phyloP scores from a whole-genome alignment of 2,329 filamentous ascomycete species.

The Aspergillus carbonarius region DNA sequence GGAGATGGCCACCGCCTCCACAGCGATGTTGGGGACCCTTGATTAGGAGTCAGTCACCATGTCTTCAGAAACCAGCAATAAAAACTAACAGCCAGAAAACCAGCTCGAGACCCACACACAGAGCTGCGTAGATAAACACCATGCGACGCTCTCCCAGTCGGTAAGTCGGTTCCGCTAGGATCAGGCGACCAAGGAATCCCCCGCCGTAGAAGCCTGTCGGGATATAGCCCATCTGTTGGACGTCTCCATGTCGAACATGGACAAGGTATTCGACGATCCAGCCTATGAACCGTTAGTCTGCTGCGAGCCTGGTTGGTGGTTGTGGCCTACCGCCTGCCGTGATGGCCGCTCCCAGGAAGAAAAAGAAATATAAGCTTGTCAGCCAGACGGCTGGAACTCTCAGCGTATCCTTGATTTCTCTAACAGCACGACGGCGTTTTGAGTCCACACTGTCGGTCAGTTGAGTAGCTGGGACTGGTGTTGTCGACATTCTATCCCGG shows the following conservation, averaged over 20 bases:
- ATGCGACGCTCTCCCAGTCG: slow-evolving; percentile 59
- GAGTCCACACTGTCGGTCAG: neutral
- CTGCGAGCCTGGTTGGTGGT: neutral
- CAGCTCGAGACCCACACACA: slow-evolving; percentile 56
- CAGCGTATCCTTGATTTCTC: slow-evolving; percentile 28
- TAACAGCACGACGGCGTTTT: slow-evolving; percentile 12
- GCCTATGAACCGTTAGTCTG: slow-evolving; percentile 32
- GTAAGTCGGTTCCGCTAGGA: slow-evolving; percentile 61
- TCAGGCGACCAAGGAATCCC: slow-evolving; percentile 54
- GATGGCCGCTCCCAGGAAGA: slow-evolving; percentile 57
- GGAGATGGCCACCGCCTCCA: slow-evolving; percentile 55
- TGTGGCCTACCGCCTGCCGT: slow-evolving; percentile 47
- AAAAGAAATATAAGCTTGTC: slow-evolving; percentile 64
- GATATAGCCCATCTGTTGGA: slow-evolving; percentile 62
- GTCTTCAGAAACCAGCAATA: too few relatives aligned
- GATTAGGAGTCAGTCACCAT: neutral
- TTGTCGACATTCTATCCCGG: slow-evolving; percentile 36
- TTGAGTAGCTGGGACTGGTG: neutral
- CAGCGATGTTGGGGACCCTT: slow-evolving; percentile 47
- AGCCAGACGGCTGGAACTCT: slow-evolving; percentile 50
- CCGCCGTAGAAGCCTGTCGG: slow-evolving; percentile 62
- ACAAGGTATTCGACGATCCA: slow-evolving; percentile 68
- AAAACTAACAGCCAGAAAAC: slow-evolving; percentile 56
- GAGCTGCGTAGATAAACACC: slow-evolving; percentile 54
- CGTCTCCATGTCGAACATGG: slow-evolving; percentile 56